Conservation (phyloP, 352 stramenopile genomes). For the Phytopythium helicoides region DNA sequence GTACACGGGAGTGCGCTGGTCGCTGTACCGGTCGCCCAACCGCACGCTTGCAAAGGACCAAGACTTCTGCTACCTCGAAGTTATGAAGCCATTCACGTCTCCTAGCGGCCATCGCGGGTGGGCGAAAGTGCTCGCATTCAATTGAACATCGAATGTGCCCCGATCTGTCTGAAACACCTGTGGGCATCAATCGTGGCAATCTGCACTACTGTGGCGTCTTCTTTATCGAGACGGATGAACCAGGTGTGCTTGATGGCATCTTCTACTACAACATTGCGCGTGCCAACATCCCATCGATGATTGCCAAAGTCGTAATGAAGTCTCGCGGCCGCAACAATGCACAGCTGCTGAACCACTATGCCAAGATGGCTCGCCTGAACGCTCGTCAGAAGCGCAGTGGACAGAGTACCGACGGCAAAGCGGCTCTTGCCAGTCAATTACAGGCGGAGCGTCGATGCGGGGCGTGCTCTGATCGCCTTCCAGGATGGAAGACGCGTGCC, state of each 20-base stretch:
- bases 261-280: conserved; percentile 65
- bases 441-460: conserved; percentile 58
- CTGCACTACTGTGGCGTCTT: conserved; percentile 66
- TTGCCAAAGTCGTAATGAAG: conserved; percentile 55
- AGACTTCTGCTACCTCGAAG: conserved; percentile 77
- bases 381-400: neutral
- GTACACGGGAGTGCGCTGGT: conserved; percentile 69
- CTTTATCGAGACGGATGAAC: conserved; percentile 57
- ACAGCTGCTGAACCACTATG: conserved; percentile 68
- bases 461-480: conserved; percentile 56
- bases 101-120: conserved; percentile 55
- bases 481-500: conserved; percentile 51
- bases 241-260: conserved; percentile 45
- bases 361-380: conserved; percentile 39
- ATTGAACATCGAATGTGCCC: conserved; percentile 64
- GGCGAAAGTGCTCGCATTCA: conserved; percentile 68
- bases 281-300: conserved; percentile 34
- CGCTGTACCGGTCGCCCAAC: conserved; percentile 58
- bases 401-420: conserved; percentile 32
- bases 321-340: conserved; percentile 54
- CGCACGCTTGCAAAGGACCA: conserved; percentile 51
- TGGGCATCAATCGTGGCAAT: conserved; percentile 44
- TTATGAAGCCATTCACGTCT: conserved; percentile 65
- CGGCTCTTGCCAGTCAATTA: conserved; percentile 41
- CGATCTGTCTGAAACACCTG: conserved; percentile 29